Base-by-base conservation (phyloP, 2,329 filamentous ascomycete genomes). In the Cadophora luteo-olivacea region DNA sequence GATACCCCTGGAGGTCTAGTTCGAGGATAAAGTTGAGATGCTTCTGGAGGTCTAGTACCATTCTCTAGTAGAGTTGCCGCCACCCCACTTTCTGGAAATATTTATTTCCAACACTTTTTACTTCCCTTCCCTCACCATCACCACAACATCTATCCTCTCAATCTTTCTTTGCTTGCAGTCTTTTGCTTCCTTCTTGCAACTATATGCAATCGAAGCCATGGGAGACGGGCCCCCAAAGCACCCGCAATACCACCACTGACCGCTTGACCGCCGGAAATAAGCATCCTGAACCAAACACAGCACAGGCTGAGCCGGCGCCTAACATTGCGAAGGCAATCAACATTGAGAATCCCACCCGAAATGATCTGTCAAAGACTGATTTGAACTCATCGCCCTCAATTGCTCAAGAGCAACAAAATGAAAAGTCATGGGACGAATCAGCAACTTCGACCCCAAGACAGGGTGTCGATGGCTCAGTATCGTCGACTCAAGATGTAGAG, bases 161-260 rank as follows among this genome's bases (percentile, higher is more conserved):
- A 14, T 38, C 36, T 38, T 14, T 38, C 1, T 2, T 38, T 24
- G 3, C 24, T 51, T 24, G 24, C 25, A 12, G 11, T 12, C 25
- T 7, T 24, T 51, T 9, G 12, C 48, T 24, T 24, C 11, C 22
- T 12, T 24, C 6, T 11, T 51, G 22, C 48, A 9, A 24, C 22
- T 51, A n/a, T 51, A 51, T 51, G 48, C 48, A 51, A 51, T 22
- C 48, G 48, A 51, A 51, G 48, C 25, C 4, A 51, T 25, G 48
- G 48, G 48, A 51, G 48, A n/a, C 48, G 48, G 48, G 48, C 14
- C 48, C 48, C 48, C 48, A 51, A 51, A 51, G 48, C 48, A 51
- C 48, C 48, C n/a, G 48, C 48, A 11, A 51, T 51, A 24, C 48
- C 48, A 51, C 19, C 7, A 51, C 12, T 51, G 48, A 51, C 22